Base-by-base conservation (phyloP, 2,329 filamentous ascomycete genomes). In the Emergomyces pasteurianus region DNA sequence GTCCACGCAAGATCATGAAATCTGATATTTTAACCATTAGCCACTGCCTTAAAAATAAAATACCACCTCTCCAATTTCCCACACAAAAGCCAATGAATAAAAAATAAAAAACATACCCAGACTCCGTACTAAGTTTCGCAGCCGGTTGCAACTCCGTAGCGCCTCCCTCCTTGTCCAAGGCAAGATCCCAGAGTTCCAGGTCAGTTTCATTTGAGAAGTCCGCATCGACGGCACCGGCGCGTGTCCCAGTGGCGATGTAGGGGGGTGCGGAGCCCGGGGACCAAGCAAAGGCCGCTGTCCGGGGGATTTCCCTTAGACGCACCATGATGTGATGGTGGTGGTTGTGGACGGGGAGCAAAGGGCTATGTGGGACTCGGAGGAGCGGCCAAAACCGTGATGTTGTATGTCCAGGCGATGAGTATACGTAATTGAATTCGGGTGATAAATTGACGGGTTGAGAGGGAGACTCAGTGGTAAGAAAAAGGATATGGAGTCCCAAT, bases 1-100 rank as follows among this genome's bases (percentile, higher is more conserved):
- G 90, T 88, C 94, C 94, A 99, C 63, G 92, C 91, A 73, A 99
- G 88, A 72, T 97, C 94, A 75, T 96, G 94, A 76, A 99, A 99
- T 70, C 94, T 96, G 71, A 50, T 63, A 59, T 36, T 57, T 9
- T 31, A 43, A 46, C 34, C 40, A 57, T 56, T 56, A 56, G 53
- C 54, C 54, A 57, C 10, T 21, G 4, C 26, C 52, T 26, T 34
- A 59, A 62, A 52, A 52, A 40, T 49, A 59, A 71, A 43, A 47
- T 50, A n/a, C 49, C 16, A 60, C 84, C 95, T 91, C 89, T 91
- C 89, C 92, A 62, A 92, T 90, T 70, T 96, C 92, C 57, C 89
- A 36, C 34, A 36, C 8, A 36, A 36, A 36, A 10, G 34, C 90
- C 31, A 31, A 31, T 31, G 7, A 31, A 31, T 31, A 31, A 73